phyloP scores from a whole-genome alignment of 1,284 basidiomycete genomes.

The Grifola frondosa region DNA sequence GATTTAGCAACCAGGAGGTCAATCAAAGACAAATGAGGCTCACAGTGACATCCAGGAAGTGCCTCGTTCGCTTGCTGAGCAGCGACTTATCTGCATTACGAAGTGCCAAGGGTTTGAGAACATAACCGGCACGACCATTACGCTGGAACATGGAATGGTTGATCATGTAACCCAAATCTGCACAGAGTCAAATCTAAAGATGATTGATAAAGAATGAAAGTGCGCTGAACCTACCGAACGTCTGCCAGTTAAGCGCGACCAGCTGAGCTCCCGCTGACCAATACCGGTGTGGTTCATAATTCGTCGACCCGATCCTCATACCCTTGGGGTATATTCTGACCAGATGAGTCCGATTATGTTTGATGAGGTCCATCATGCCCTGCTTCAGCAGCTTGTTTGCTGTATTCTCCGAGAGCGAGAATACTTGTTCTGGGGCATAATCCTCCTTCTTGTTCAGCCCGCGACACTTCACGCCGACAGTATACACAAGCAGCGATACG shows the following conservation, averaged over 20 bases:
- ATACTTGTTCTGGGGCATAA: conserved; percentile 89
- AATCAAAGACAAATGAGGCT: conserved; percentile 10
- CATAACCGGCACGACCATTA: conserved; percentile 84
- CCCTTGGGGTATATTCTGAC: conserved; percentile 92
- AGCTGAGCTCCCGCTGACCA: conserved; percentile 92
- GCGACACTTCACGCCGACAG: conserved; percentile 92
- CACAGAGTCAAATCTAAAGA: neutral
- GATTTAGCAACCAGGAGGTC: neutral
- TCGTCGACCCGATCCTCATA: conserved; percentile 78
- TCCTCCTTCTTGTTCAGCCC: conserved; percentile 89
- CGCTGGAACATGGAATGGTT: conserved; percentile 94
- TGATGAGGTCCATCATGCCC: conserved; percentile 73
- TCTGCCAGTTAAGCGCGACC: conserved; percentile 99
- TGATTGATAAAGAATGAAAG: neutral
- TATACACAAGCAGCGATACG: conserved; percentile 85
- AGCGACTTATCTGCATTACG: conserved; percentile 65
- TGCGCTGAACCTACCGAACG: conserved; percentile 61
- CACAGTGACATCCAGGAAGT: conserved; percentile 67
- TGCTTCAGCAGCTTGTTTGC: conserved; percentile 66
- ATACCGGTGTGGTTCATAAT: conserved; percentile 87
- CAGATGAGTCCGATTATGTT: conserved; percentile 86
- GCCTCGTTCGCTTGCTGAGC: conserved; percentile 53
- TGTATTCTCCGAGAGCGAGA: conserved; percentile 90
- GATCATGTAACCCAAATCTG: conserved; percentile 86
- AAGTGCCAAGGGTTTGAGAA: conserved; percentile 86